Evolutionary conservation across 805 yeast genomes (phyloP).

Genomic region (Saccharomycopsis malanga): DNA sequence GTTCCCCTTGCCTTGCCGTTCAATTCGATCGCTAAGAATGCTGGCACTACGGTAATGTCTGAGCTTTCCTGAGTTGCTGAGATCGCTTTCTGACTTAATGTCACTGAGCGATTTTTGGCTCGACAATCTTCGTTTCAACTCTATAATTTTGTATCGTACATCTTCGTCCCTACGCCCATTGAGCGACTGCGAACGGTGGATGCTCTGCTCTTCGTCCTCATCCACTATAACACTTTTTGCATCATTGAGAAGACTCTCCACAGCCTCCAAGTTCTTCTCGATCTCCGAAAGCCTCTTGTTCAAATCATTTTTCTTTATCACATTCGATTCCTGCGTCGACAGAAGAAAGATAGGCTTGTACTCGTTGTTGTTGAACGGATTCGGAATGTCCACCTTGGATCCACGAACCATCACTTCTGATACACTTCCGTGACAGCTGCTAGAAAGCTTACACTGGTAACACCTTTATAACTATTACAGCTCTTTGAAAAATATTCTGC

Average conservation of each 20-base stretch:
- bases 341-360: conserved; percentile 21
- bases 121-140: conserved; percentile 14
- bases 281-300: conserved; percentile 15
- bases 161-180: neutral
- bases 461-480: too few relatives aligned
- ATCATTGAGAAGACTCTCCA: conserved; percentile 18
- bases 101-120: conserved; percentile 19
- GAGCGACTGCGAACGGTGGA: neutral
- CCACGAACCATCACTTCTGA: conserved; percentile 7
- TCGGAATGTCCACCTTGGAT: conserved; percentile 18
- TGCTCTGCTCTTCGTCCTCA: neutral
- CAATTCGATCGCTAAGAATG: conserved; percentile 13
- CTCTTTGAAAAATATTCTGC: too few relatives aligned
- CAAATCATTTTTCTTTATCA: conserved; percentile 15
- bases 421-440: too few relatives aligned
- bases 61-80: conserved; percentile 5
- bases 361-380: conserved; percentile 22
- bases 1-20: conserved; percentile 8
- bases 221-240: conserved; percentile 14
- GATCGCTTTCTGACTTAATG: conserved; percentile 14
- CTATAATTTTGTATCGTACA: conserved; percentile 13
- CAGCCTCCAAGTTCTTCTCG: conserved; percentile 20
- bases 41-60: conserved; percentile 18
- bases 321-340: conserved; percentile 15
- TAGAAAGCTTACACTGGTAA: too few relatives aligned